Conservation (phyloP, 768 basidiomycete genomes). For the Lactifluus rugatus region DNA sequence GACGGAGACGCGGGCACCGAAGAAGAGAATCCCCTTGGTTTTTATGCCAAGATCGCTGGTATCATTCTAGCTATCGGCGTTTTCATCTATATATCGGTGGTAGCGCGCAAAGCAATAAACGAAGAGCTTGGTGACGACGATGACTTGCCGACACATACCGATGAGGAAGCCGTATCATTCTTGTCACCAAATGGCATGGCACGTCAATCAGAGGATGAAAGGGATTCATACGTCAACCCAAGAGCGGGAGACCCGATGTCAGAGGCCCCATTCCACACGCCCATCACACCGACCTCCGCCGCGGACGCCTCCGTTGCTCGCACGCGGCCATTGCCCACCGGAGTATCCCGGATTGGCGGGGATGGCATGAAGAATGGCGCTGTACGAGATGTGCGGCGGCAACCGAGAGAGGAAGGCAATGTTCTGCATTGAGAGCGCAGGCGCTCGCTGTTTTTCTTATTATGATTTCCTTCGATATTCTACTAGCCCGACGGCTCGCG, state of each 20-base stretch:
- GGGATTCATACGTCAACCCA: conserved; percentile 6
- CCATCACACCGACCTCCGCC: conserved; percentile 13
- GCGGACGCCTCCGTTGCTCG: neutral
- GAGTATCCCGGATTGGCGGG: conserved; percentile 6
- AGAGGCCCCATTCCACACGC: conserved; percentile 5
- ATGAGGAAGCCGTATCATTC: conserved; percentile 20
- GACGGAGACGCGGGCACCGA: conserved; percentile 18
- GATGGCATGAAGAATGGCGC: conserved; percentile 5
- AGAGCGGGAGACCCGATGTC: conserved; percentile 13
- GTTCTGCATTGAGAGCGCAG: conserved; percentile 4
- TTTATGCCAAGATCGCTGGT: conserved; percentile 59
- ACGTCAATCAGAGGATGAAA: conserved; percentile 11
- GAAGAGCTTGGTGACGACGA: conserved; percentile 44
- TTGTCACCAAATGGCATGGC: conserved; percentile 10
- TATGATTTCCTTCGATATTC: conserved; percentile 10
- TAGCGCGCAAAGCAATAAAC: conserved; percentile 61
- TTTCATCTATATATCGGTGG: conserved; percentile 68
- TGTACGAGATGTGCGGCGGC: conserved; percentile 5
- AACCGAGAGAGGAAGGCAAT: conserved; percentile 4
- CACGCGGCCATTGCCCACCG: conserved; percentile 1
- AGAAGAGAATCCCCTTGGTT: conserved; percentile 40
- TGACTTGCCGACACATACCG: conserved; percentile 20
- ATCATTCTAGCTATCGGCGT: conserved; percentile 63
- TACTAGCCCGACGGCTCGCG: conserved; percentile 5
- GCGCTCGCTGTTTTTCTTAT: neutral